Base-by-base conservation (phyloP, 805 yeast genomes). In the Saccharomycopsis sp. region DNA sequence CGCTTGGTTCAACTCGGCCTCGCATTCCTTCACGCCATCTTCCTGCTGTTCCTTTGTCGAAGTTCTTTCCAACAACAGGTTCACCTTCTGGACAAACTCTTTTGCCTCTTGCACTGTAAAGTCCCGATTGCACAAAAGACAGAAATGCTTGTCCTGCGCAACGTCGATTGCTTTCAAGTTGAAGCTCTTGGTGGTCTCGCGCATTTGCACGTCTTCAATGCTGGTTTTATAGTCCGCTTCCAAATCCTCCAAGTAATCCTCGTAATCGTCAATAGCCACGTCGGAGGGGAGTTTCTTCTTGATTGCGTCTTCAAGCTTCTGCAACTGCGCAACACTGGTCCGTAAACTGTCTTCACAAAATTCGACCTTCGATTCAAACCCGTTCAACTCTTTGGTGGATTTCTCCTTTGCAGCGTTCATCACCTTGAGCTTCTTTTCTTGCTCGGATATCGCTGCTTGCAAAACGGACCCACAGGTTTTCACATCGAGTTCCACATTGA, bases 41-140 rank as follows among this genome's bases (percentile, higher is more conserved):
- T 48, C 39, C 5, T 47, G 42, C 7, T 34, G 12, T 16, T 8
- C 7, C 2, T 41, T 36, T 16, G 43, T 43, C 29, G 23, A 9
- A 41, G 22, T 50, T 43, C 26, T 38, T 35, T 39, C 43, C n/a
- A 25, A 10, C 9, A 25, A n/a, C 9, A 9, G 12, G 17, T 17
- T 36, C 21, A 37, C 34, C 15, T 41, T 31, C 22, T 35, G 48
- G 12, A 48, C 45, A 32, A 58, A 42, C 25, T 31, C 45, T 3
- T 45, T 32, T 15, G 43, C 46, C 13, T 48, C 50, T 34, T 49
- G 25, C 13, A 37, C 63, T 12, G 70, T 71, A 58, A 87, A 82
- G 9, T 69, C 64, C 38, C 94, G 66, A 15, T 73, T 71, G 57
- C 97, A 89, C 33, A 88, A 61, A 32, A 78, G 61, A 58, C 96